These are phyloP conservation scores for Raddia distichophylla DNA, from an alignment of 176 grass and related monocot genomes.

Conservation along the genomic window DNA sequence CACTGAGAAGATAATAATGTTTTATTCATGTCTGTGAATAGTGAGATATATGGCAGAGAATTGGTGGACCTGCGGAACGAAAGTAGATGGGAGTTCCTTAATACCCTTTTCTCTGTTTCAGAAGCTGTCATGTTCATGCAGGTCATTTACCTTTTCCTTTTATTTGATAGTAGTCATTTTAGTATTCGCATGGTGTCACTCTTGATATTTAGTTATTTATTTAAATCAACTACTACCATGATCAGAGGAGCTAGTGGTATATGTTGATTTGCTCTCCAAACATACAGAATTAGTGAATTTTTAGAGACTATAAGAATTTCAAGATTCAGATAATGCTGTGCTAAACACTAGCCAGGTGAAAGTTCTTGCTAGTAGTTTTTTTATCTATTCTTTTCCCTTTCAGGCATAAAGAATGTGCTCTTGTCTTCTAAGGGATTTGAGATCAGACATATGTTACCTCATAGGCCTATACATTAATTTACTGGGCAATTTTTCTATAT, in stretches of 20 bases:
- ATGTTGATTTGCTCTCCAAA: conserved; percentile 26
- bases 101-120: conserved; percentile 99
- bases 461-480: conserved; percentile 25
- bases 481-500: too few species aligned
- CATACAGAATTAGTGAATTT: not conserved
- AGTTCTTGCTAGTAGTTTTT: conserved; percentile 13
- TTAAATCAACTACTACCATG: not conserved
- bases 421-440: conserved; percentile 12
- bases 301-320: conserved; percentile 18
- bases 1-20: not conserved
- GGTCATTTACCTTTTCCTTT: conserved; percentile 53
- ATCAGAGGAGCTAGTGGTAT: not conserved
- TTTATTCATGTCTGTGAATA: conserved; percentile 47
- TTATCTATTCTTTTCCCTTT: not conserved
- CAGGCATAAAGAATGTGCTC: conserved; percentile 4
- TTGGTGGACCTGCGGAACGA: conserved; percentile 93
- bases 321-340: conserved; percentile 21
- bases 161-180: conserved; percentile 27
- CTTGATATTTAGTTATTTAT: conserved; percentile 21
- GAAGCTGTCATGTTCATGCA: conserved; percentile 99
- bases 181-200: conserved; percentile 12
- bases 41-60: conserved; percentile 99
- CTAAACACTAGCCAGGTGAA: conserved; percentile 2
- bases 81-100: conserved; percentile 94
- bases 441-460: conserved; percentile 22